These are phyloP conservation scores for Albizia julibrissin DNA, from an alignment of 306 rosid genomes.

Conservation along the genomic window DNA sequence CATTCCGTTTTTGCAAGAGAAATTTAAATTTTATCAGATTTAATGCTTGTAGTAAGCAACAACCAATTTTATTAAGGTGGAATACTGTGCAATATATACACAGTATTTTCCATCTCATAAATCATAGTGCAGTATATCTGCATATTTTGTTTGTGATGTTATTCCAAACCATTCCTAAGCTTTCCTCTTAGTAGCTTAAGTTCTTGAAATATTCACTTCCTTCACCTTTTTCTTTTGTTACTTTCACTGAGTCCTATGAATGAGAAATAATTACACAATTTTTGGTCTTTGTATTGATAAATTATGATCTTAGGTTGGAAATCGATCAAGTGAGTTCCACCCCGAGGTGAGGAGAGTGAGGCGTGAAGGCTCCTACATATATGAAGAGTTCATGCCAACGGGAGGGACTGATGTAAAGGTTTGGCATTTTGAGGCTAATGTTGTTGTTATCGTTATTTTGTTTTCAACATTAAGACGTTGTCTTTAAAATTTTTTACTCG, in stretches of 20 bases:
- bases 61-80: neutral
- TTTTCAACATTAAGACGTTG: neutral
- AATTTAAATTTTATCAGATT: neutral
- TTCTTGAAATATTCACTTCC: constrained; percentile 13
- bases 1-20: constrained; percentile 10
- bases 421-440: constrained; percentile 29
- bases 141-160: neutral
- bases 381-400: constrained; percentile 97
- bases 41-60: constrained; percentile 2
- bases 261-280: constrained; percentile 23
- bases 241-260: constrained; percentile 14
- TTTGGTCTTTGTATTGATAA: constrained; percentile 28
- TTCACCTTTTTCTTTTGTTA: neutral
- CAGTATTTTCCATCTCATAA: neutral
- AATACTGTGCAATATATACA: neutral
- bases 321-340: constrained; percentile 95
- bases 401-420: constrained; percentile 99
- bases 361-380: constrained; percentile 96
- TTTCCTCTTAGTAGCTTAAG: neutral
- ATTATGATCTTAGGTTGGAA: constrained; percentile 74
- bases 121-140: neutral
- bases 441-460: neutral
- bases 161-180: neutral
- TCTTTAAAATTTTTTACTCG: neutral
- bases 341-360: constrained; percentile 96